Percentiles rank a stretch among this genome's conserved stretches.
Conservation (phyloP, 164 flowering plant species). For the Chimonanthus praecox region DNA sequence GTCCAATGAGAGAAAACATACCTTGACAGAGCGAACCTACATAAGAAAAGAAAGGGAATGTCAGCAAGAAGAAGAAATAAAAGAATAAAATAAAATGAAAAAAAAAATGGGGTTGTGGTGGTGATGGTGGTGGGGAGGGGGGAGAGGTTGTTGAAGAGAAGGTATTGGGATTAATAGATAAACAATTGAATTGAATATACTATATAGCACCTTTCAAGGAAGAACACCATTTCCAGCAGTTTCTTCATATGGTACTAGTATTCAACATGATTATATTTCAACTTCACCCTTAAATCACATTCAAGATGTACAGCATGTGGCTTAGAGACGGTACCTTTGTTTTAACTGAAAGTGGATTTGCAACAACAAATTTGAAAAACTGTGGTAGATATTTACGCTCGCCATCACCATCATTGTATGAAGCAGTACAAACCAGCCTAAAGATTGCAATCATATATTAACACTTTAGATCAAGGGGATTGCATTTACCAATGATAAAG, state of each 20-base stretch:
- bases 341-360: slow-evolving; percentile 95
- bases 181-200: no score
- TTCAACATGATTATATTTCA: not conserved
- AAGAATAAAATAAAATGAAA: no score
- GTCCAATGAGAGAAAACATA: slow-evolving; percentile 36
- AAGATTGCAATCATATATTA: slow-evolving; percentile 5
- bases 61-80: not conserved
- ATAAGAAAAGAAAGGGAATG: slow-evolving; percentile 14
- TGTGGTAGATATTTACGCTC: slow-evolving; percentile 98
- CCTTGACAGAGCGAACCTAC: slow-evolving; percentile 98
- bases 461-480: not conserved
- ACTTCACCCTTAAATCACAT: not conserved
- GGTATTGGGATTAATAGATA: no score
- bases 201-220: not conserved
- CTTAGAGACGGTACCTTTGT: slow-evolving; percentile 68
- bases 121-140: no score
- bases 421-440: slow-evolving; percentile 91
- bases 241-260: not conserved
- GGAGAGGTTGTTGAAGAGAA: no score
- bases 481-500: not conserved
- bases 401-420: slow-evolving; percentile 81
- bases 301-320: not conserved
- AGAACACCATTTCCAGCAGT: not conserved
- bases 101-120: no score
- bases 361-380: slow-evolving; percentile 90